phyloP scores from a whole-genome alignment of 768 basidiomycete genomes.

The Naganishia onofrii region DNA sequence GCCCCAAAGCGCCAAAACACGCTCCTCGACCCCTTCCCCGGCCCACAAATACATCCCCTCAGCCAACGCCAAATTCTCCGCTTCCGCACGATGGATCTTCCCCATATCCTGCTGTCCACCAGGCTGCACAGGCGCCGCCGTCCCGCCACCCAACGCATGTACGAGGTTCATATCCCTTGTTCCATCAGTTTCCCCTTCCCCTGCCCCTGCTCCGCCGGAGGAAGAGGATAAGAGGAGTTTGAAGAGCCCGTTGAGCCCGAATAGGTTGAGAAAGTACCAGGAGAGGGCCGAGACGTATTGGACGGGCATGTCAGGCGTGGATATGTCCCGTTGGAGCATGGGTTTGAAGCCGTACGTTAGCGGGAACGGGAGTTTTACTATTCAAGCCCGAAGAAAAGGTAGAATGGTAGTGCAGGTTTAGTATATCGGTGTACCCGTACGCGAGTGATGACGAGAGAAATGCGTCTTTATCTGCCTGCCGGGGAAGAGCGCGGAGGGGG shows the following conservation, averaged over 20 bases:
- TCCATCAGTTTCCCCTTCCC: slow-evolving; percentile 75
- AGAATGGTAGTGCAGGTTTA: background rate
- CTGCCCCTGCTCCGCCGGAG: slow-evolving; percentile 41
- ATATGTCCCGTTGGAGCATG: slow-evolving; percentile 93
- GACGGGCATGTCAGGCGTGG: slow-evolving; percentile 94
- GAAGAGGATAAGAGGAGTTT: slow-evolving; percentile 77
- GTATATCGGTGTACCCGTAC: no score
- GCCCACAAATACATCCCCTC: slow-evolving; percentile 82
- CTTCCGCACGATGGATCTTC: slow-evolving; percentile 87
- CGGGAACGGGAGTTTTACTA: slow-evolving; percentile 95
- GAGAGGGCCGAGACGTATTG: slow-evolving; percentile 95
- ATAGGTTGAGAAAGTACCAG: slow-evolving; percentile 99
- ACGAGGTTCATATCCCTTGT: slow-evolving; percentile 58
- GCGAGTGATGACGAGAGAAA: no score
- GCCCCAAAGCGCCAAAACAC: slow-evolving; percentile 74
- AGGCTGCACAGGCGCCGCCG: slow-evolving; percentile 36
- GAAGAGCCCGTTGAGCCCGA: slow-evolving; percentile 93
- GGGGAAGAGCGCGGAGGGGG: no score
- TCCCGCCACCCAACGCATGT: slow-evolving; percentile 40
- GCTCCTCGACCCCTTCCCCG: slow-evolving; percentile 73
- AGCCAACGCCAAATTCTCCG: slow-evolving; percentile 87
- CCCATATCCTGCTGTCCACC: slow-evolving; percentile 73
- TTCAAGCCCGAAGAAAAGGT: background rate
- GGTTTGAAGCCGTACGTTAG: slow-evolving; percentile 95
- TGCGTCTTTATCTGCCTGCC: no score